Percentiles rank a stretch among this genome's conserved stretches.
These are phyloP conservation scores for Nakazawaea peltata DNA, from an alignment of 805 yeast genomes.

Conservation along the genomic window DNA sequence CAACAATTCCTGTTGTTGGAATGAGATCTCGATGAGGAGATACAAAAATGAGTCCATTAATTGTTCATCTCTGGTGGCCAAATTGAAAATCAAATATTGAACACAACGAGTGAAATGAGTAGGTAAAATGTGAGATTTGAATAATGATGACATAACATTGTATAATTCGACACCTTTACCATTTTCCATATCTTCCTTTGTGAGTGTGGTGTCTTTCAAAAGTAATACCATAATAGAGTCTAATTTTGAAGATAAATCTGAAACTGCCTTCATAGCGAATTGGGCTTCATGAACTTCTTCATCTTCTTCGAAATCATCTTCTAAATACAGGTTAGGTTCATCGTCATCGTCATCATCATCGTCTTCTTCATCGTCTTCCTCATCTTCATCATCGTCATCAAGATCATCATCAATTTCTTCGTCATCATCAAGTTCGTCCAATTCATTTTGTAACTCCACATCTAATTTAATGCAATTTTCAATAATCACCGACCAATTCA, in stretches of 20 bases:
- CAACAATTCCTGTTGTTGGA: constrained; percentile 56
- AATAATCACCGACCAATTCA: constrained; percentile 72
- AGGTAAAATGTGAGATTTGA: constrained; percentile 77
- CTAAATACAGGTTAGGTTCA: constrained; percentile 17
- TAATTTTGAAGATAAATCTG: constrained; percentile 54
- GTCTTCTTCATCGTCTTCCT: constrained; percentile 22
- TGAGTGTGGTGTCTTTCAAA: constrained; percentile 45
- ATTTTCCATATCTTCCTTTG: constrained; percentile 39
- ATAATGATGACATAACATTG: constrained; percentile 66
- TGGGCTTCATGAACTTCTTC: constrained; percentile 25
- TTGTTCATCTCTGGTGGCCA: constrained; percentile 76
- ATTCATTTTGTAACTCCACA: constrained; percentile 83
- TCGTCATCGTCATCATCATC: constrained; percentile 17
- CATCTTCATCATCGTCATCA: constrained; percentile 23
- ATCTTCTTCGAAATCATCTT: constrained; percentile 19
- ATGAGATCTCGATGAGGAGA: constrained; percentile 73
- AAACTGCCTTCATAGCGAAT: constrained; percentile 40
- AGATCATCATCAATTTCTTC: constrained; percentile 40
- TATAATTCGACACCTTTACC: constrained; percentile 65
- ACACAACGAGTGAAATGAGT: constrained; percentile 87
- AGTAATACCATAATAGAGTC: constrained; percentile 61
- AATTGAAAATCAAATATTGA: constrained; percentile 76
- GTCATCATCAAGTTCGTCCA: constrained; percentile 78
- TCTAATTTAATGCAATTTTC: constrained; percentile 82
- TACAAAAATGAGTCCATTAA: constrained; percentile 81